Conservation (phyloP, 164 flowering plant species). For the Buxus sempervirens region DNA sequence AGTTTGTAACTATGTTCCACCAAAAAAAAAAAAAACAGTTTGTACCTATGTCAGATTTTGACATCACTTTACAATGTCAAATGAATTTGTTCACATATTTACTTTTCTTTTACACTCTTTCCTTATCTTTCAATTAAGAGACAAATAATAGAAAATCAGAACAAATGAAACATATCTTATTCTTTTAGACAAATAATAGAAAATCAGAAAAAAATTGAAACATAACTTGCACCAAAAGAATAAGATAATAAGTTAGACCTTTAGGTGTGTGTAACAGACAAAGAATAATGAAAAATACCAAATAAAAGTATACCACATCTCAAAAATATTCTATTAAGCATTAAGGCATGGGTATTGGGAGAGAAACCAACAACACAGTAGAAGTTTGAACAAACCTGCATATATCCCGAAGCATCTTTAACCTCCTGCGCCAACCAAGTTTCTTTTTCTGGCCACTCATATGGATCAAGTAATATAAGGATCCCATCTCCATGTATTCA, state of each 20-base stretch:
- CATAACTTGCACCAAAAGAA: not conserved
- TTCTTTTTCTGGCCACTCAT: conserved; percentile 87
- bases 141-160: not conserved
- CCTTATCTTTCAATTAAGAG: not conserved
- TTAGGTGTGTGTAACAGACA: not conserved
- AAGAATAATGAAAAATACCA: not conserved
- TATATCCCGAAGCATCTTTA: conserved; percentile 93
- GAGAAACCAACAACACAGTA: not conserved
- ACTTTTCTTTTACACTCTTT: not conserved
- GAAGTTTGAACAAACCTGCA: conserved; percentile 63
- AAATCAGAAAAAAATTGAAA: not conserved
- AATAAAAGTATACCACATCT: not conserved
- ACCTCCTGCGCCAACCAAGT: conserved; percentile 76
- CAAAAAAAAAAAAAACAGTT: too few relatives aligned
- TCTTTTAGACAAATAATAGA: not conserved
- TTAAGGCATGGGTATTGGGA: not conserved
- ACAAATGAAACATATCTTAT: not conserved
- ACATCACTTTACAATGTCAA: too few relatives aligned
- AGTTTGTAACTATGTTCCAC: too few relatives aligned
- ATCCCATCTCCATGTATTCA: conserved; percentile 98
- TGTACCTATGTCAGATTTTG: too few relatives aligned
- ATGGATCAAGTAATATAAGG: conserved; percentile 81
- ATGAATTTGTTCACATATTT: not conserved
- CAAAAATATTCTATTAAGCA: not conserved
- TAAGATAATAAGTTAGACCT: not conserved